Evolutionary conservation across 2,329 filamentous ascomycete genomes (phyloP).

Genomic region (Sporothrix protearum): DNA sequence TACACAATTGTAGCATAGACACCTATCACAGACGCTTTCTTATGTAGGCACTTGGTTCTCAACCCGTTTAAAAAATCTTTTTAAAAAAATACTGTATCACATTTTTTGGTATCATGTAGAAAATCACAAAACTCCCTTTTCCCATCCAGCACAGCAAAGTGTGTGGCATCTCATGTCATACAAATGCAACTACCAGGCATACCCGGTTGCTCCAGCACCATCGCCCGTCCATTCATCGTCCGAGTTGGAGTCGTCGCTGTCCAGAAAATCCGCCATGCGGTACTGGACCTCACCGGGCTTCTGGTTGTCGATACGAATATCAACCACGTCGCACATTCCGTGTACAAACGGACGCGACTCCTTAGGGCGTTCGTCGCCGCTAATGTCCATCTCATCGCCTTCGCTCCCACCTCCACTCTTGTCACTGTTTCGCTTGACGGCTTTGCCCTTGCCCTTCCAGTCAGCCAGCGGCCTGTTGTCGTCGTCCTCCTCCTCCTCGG

Average conservation of each 20-base stretch:
- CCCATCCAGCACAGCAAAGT: background rate
- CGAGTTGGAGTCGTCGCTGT: constrained; percentile 52
- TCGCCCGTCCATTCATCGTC: constrained; percentile 52
- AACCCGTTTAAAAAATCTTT: background rate
- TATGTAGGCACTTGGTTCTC: background rate
- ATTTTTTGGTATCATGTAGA: background rate
- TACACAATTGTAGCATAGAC: background rate
- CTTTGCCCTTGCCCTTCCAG: constrained; percentile 9
- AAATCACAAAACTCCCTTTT: background rate
- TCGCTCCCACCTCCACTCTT: constrained; percentile 23
- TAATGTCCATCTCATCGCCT: constrained; percentile 11
- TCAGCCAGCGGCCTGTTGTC: background rate
- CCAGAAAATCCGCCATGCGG: constrained; percentile 67
- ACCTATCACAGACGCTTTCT: background rate
- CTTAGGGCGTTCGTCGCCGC: constrained; percentile 21
- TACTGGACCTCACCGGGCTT: constrained; percentile 66
- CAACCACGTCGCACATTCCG: constrained; percentile 66
- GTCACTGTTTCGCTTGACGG: constrained; percentile 10
- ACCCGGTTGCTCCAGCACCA: constrained; percentile 26
- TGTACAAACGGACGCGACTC: constrained; percentile 48
- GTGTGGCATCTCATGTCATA: background rate
- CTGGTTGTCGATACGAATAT: constrained; percentile 72
- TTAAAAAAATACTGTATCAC: background rate
- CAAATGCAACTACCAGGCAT: constrained; percentile 28
- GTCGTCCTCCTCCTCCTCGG: constrained; percentile 4